Evolutionary conservation across 345 rosid species (phyloP), one percentile per base, ranked within the genome.

Genomic region (Clausena lansium): DNA sequence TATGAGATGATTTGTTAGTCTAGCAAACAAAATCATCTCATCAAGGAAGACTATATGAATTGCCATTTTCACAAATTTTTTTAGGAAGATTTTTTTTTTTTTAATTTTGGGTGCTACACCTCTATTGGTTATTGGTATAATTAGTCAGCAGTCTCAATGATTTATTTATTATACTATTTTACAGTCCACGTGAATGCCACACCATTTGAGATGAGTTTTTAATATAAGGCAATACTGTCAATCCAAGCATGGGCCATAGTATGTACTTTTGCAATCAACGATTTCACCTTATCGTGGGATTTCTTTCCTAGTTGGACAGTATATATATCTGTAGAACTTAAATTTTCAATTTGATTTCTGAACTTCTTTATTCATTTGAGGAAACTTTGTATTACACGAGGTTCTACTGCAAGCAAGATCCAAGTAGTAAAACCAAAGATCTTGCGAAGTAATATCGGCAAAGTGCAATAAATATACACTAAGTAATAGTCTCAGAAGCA

Each of bases 1-100:
- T 86, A 79, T 90, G 86, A 86, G 72, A 70, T 66, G 65, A 66
- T 64, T 2, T 45, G 50, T 11, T 45, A 45, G 50, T 45, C 11
- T 45, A 11, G 50, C 50, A 45, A 3, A 11, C 50, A 45, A 13
- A n/a, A n/a, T n/a, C n/a, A n/a, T 5, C 50, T 13, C 17, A 45
- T 11, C 50, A 45, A 45, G 50, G 17, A 11, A 45, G 5, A 45
- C 2, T 3, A 13, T 4, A 4, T 3, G 50, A 4, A 45, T 1
- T 45, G 50, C 50, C 5, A 45, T 3, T 45, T 45, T 45, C 13
- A 11, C 13, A 11, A 45, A 0, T 45, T 13, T 45, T 45, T 45
- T 13, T 17, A 13, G 50, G 1, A 45, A 45, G 50, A 3, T 13
- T 11, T 45, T 2, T 11, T 10, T 38, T 41, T 39, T 41, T 41